Evolutionary conservation across 129 eudicot genomes (phyloP).

Genomic region (Lonicera japonica): DNA sequence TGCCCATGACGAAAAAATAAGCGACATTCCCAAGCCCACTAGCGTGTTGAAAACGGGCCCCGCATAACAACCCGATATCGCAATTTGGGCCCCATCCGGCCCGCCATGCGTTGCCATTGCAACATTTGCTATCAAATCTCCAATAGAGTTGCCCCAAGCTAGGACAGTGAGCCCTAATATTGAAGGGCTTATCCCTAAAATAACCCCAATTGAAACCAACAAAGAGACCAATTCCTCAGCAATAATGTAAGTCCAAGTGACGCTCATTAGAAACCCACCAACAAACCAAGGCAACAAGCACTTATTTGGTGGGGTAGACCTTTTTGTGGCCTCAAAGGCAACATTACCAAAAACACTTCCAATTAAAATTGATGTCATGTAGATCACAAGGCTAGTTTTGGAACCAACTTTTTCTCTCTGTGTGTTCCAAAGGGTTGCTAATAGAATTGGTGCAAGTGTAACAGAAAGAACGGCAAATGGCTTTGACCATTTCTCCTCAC

Average conservation of each 20-base stretch:
- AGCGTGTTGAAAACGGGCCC: conserved; percentile 73
- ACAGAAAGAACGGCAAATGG: conserved; percentile 41
- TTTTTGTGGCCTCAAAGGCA: conserved; percentile 32
- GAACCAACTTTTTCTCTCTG: conserved; percentile 17
- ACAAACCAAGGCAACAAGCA: conserved; percentile 49
- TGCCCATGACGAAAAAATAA: conserved; percentile 45
- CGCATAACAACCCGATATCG: conserved; percentile 70
- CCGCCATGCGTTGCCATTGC: conserved; percentile 63
- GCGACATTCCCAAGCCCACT: conserved; percentile 60
- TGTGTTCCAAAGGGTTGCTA: conserved; percentile 40
- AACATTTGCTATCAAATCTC: conserved; percentile 53
- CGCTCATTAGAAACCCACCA: conserved; percentile 57
- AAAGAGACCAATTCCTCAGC: conserved; percentile 54
- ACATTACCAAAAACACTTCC: conserved; percentile 43
- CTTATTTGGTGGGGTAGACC: conserved; percentile 41
- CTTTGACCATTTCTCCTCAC: conserved; percentile 63
- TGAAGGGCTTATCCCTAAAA: conserved; percentile 48
- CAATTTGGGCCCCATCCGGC: conserved; percentile 56
- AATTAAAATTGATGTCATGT: conserved; percentile 19
- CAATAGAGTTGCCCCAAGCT: conserved; percentile 76
- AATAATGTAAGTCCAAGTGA: conserved; percentile 56
- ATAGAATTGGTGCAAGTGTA: conserved; percentile 44
- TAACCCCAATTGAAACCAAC: conserved; percentile 45
- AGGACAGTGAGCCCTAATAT: conserved; percentile 62
- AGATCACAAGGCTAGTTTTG: conserved; percentile 21